Base-by-base conservation (phyloP, 345 rosid species). In the Zanthoxylum bungeanum region DNA sequence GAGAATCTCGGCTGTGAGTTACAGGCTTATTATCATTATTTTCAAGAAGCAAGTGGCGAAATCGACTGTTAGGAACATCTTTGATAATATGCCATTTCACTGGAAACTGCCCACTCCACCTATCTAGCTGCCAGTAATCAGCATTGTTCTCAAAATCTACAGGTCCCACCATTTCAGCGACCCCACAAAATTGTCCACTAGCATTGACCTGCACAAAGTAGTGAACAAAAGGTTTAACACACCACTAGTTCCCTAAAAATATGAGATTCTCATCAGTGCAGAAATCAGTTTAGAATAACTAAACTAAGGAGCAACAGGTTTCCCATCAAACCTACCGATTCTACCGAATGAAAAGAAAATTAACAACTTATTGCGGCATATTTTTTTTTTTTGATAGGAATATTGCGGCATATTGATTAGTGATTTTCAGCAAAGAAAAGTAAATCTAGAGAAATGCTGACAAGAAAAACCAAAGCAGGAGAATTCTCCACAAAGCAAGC, bases 21-120 rank as follows among this genome's bases (percentile, higher is more conserved):
- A 87, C 91, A 36, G 91, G 93, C 78, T 89, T 89, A 74, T 87
- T 85, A 53, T 89, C 93, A 81, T 89, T 89, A 80, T 87, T 87
- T 61, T 85, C 83, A 27, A 89, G 87, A 0, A 87, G 79, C 60
- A 89, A 78, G 76, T 89, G 91, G 27, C 86, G 74, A 78, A 89
- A 89, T 64, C 87, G 83, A 75, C 80, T 81, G 55, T 89, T 89
- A 24, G 91, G 90, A 69, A 89, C 87, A 84, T 89, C 93, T 81
- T 89, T 89, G 58, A 89, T 49, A 61, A 89, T 76, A 78, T 75
- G 93, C 93, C 93, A 89, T 57, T 79, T 77, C 55, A 89, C 90
- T 67, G 91, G 91, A 79, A 89, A 89, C 84, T 89, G 93, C 66
- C 93, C 93, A 74, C 78, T 89, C 93, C 93, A 89, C 76, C 90